phyloP scores from a whole-genome alignment of 192 early-diverging fungal species.

The Cetraspora pellucida region DNA sequence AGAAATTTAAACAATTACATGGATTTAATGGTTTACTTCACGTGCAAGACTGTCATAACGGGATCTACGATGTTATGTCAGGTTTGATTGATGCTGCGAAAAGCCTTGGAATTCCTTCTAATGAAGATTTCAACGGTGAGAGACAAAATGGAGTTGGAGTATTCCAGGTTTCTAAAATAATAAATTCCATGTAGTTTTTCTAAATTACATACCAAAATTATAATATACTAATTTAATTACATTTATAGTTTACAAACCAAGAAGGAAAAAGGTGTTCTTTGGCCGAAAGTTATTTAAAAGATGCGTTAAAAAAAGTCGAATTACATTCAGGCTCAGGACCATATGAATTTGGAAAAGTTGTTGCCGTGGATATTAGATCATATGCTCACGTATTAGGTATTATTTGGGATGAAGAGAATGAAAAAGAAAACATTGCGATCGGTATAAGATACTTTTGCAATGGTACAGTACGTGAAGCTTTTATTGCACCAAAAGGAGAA shows the following conservation, averaged over 20 bases:
- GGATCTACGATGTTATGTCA: not conserved
- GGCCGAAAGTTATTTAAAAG: not conserved
- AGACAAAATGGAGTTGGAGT: not conserved
- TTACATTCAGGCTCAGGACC: not conserved
- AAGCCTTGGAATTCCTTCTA: not conserved
- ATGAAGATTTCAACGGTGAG: not conserved
- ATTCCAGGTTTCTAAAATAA: not conserved
- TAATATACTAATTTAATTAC: not conserved
- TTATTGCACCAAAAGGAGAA: slow-evolving; percentile 12
- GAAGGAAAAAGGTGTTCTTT: not conserved
- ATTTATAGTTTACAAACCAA: not conserved
- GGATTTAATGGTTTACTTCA: not conserved
- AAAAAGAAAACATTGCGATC: not conserved
- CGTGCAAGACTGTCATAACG: not conserved
- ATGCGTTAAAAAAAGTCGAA: slow-evolving; percentile 3
- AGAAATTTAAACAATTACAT: not conserved
- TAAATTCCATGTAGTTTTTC: not conserved
- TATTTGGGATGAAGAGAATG: not conserved
- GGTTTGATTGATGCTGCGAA: not conserved
- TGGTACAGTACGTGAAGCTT: not conserved
- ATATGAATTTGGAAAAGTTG: not conserved
- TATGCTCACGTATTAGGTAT: not conserved
- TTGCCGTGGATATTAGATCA: not conserved
- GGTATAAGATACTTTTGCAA: not conserved
- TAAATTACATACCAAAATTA: not conserved